Conservation (phyloP, 257 asterid genomes). For the Primulina eburnea region DNA sequence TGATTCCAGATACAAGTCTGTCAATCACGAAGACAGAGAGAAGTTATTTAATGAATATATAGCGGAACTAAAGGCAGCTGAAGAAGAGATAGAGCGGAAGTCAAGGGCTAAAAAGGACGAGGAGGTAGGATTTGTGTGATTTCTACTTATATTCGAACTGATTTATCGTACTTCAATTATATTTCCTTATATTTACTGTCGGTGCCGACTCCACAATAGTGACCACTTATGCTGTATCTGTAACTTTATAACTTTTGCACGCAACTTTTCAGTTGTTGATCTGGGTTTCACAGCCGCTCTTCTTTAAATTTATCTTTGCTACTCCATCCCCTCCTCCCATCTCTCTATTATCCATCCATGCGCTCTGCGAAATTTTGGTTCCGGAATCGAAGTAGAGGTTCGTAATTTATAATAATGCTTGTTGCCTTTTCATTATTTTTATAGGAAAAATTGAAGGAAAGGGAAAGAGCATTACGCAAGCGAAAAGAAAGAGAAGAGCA, state of each 20-base stretch:
- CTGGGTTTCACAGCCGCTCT: neutral
- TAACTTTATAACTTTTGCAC: no score
- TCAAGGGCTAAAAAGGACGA: constrained; percentile 62
- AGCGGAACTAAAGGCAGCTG: constrained; percentile 79
- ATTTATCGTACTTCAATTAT: neutral
- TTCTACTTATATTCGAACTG: constrained; percentile 19
- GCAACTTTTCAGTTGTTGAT: neutral
- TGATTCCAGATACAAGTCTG: constrained; percentile 88
- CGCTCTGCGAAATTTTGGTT: neutral
- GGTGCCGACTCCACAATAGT: no score
- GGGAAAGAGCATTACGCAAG: constrained; percentile 83
- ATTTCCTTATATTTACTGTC: neutral
- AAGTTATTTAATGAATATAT: constrained; percentile 64
- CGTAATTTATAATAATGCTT: constrained; percentile 13
- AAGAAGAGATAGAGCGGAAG: constrained; percentile 50
- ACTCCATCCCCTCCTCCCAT: neutral
- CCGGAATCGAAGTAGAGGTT: neutral
- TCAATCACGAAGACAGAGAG: constrained; percentile 88
- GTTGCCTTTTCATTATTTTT: constrained; percentile 16
- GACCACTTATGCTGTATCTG: neutral
- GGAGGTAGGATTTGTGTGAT: constrained; percentile 52
- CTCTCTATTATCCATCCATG: neutral
- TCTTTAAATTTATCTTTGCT: neutral
- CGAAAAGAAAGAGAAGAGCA: constrained; percentile 98
- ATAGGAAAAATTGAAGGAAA: constrained; percentile 87